Evolutionary conservation across 306 rosid species (phyloP), one percentile per base, ranked within the genome.

Genomic region (Senna tora): DNA sequence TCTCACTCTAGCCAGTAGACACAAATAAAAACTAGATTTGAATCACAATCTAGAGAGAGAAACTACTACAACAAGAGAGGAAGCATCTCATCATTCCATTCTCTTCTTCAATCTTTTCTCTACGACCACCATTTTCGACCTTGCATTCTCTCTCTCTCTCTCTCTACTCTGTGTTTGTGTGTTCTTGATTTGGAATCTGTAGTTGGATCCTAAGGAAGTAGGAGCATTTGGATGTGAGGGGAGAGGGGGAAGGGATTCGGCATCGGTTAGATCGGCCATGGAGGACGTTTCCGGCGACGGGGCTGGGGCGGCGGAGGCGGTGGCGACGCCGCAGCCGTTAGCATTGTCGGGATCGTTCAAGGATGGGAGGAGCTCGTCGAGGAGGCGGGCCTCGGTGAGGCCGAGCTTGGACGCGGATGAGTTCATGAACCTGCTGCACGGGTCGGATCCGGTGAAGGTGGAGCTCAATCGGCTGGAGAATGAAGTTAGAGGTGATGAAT

Each of bases 401-500:
- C 96, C 87, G 79, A 92, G 98, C 73, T 65, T 90, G 84, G 98
- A 92, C 53, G 90, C 92, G 33, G 96, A 92, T 63, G 98, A 90
- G 86, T 85, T 92, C 81, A 64, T 92, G 56, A 92, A 90, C 79
- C 76, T 92, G 52, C 38, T 92, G 77, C 95, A 88, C 89, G 96
- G 96, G 46, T 92, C 96, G 89, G 95, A 92, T 92, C 95, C 98
- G 87, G 98, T 92, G 75, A 90, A 90, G 87, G 87, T 92, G 49
- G 98, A 92, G 87, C 98, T 92, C 76, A 92, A 85, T 88, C 92
- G 98, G 41, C 98, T 90, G 16, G 98, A 92, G 88, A 92, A 92
- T 73, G 96, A 92, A 80, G 96, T 92, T 74, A 87, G 98, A 90
- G 95, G 98, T 92, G 75, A 32, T 77, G 30, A 92, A 89, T 88